Percentiles rank a stretch among this genome's conserved stretches.
These are phyloP conservation scores for Leccinum broughii DNA, from an alignment of 768 basidiomycete species.

Conservation along the genomic window DNA sequence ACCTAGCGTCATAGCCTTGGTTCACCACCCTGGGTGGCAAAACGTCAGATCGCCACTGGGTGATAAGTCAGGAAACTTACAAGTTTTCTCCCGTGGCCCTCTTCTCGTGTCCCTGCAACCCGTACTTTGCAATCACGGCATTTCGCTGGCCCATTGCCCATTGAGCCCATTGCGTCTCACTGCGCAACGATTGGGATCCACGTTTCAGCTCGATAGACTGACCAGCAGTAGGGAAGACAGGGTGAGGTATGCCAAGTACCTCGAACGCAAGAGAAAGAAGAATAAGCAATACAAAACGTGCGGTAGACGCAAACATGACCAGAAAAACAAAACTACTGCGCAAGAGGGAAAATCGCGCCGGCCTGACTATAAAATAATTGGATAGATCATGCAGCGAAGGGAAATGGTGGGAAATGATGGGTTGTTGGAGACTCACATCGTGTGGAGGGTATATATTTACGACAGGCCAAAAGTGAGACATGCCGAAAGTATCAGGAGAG, in stretches of 20 bases:
- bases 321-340: slow-evolving; percentile 5
- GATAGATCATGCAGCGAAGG: slow-evolving; percentile 1
- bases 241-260: slow-evolving; percentile 16
- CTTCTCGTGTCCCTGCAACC: slow-evolving; percentile 24
- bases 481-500: neutral
- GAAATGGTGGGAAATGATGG: slow-evolving; percentile 7
- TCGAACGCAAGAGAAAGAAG: slow-evolving; percentile 13
- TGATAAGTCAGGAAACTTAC: slow-evolving; percentile 29
- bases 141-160: slow-evolving; percentile 50
- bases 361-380: slow-evolving; percentile 9
- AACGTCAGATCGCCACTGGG: slow-evolving; percentile 1
- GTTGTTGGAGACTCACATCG: slow-evolving; percentile 6
- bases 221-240: slow-evolving; percentile 12
- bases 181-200: slow-evolving; percentile 12
- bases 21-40: slow-evolving; percentile 50
- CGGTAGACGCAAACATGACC: slow-evolving; percentile 9
- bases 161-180: slow-evolving; percentile 22
- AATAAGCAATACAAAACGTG: slow-evolving; percentile 11
- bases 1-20: slow-evolving; percentile 67
- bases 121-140: slow-evolving; percentile 48
- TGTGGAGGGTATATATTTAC: slow-evolving; percentile 9
- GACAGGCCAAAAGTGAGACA: neutral
- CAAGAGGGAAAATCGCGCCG: slow-evolving; percentile 2
- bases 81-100: slow-evolving; percentile 50
- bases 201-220: slow-evolving; percentile 25